Conservation (phyloP, 2,329 filamentous ascomycete genomes). For the Lecanicillium sp. region DNA sequence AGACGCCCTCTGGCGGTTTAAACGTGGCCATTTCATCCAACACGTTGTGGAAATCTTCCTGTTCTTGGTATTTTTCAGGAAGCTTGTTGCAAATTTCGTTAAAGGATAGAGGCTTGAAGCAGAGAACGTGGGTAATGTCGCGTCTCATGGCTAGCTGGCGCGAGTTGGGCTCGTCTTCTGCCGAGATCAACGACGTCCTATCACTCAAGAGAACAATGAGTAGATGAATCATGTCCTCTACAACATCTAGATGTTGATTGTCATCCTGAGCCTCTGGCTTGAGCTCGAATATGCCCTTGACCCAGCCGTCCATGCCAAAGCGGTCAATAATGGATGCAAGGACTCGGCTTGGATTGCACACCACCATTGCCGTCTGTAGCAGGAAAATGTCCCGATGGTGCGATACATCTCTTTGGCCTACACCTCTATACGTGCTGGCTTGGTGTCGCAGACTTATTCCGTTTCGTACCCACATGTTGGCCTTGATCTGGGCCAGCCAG, state of each 20-base stretch:
- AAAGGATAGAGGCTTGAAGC: slow-evolving; percentile 93
- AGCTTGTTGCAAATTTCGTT: slow-evolving; percentile 83
- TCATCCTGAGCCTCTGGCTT: slow-evolving; percentile 75
- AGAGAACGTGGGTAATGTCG: slow-evolving; percentile 88
- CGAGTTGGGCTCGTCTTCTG: slow-evolving; percentile 56
- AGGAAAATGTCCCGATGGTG: slow-evolving; percentile 94
- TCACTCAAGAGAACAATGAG: slow-evolving; percentile 88
- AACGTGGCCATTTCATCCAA: slow-evolving; percentile 84
- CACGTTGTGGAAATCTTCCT: slow-evolving; percentile 78
- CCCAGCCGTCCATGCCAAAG: slow-evolving; percentile 82
- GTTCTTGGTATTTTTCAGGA: slow-evolving; percentile 82
- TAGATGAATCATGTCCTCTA: slow-evolving; percentile 92
- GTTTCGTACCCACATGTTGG: slow-evolving; percentile 97
- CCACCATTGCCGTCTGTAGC: slow-evolving; percentile 80
- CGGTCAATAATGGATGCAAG: slow-evolving; percentile 86
- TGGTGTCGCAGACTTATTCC: slow-evolving; percentile 94
- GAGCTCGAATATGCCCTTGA: slow-evolving; percentile 70
- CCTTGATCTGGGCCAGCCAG: slow-evolving; percentile 97
- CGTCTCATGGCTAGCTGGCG: slow-evolving; percentile 68
- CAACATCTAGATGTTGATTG: slow-evolving; percentile 79
- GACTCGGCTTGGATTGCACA: slow-evolving; percentile 76
- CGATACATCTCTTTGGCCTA: slow-evolving; percentile 81
- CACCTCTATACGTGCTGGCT: slow-evolving; percentile 85
- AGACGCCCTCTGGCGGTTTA: slow-evolving; percentile 82
- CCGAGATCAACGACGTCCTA: slow-evolving; percentile 67